phyloP scores from a whole-genome alignment of 371 early-diverging fungal species.

The Capillidium rhysosporum region DNA sequence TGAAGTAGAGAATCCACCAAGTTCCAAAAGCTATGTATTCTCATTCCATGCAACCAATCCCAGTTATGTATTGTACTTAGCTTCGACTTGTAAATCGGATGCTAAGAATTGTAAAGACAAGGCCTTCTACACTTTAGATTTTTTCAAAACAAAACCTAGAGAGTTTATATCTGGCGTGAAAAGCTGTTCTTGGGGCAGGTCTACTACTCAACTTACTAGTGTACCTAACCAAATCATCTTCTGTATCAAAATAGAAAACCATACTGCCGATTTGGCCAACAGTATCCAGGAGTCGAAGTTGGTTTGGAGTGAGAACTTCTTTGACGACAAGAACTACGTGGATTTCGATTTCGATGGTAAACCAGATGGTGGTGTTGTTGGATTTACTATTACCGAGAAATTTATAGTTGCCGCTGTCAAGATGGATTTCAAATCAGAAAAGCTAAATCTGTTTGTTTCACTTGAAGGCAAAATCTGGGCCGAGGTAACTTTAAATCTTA shows the following conservation, averaged over 20 bases:
- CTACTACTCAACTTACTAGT: conserved; percentile 20
- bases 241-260: conserved; percentile 35
- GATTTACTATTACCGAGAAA: conserved; percentile 34
- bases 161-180: conserved; percentile 26
- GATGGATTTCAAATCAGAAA: neutral
- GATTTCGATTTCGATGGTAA: conserved; percentile 20
- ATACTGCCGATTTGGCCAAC: conserved; percentile 16
- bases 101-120: conserved; percentile 19
- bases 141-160: conserved; percentile 26
- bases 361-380: conserved; percentile 27
- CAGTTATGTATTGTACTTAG: conserved; percentile 33
- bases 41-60: conserved; percentile 42
- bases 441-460: conserved; percentile 7
- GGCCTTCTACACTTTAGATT: conserved; percentile 44
- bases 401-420: conserved; percentile 47
- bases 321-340: conserved; percentile 21
- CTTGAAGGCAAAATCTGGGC: conserved; percentile 8
- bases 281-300: conserved; percentile 24
- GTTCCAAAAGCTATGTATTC: conserved; percentile 17
- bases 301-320: conserved; percentile 38
- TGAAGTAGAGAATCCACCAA: conserved; percentile 22
- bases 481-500: neutral
- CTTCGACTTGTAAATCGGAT: conserved; percentile 23
- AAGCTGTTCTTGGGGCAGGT: conserved; percentile 35
- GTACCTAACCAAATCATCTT: conserved; percentile 9